phyloP scores from a whole-genome alignment of 305 asterid species.

The Solanum hybrid region DNA sequence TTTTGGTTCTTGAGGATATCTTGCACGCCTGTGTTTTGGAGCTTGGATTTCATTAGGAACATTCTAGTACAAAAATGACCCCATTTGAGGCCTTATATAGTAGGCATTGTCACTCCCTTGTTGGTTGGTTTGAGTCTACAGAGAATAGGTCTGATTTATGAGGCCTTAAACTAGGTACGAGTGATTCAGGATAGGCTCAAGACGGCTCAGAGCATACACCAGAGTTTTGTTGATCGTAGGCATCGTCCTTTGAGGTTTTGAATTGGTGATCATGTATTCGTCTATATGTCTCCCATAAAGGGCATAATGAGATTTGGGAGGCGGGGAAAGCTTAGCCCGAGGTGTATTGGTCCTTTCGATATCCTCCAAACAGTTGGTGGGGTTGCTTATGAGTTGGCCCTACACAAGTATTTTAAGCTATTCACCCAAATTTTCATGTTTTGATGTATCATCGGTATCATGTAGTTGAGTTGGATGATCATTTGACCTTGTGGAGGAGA shows the following conservation, averaged over 20 bases:
- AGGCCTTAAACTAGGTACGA: not conserved
- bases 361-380: not conserved
- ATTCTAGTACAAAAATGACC: not conserved
- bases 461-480: not conserved
- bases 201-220: not conserved
- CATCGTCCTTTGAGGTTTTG: not conserved
- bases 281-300: not conserved
- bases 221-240: not conserved
- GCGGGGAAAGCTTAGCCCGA: not conserved
- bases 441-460: too few relatives aligned
- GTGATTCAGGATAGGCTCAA: not conserved
- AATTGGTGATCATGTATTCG: too few relatives aligned
- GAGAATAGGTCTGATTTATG: not conserved
- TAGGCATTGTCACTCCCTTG: not conserved
- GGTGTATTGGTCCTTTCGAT: not conserved
- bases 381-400: not conserved
- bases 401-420: not conserved
- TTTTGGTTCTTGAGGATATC: not conserved
- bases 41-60: not conserved
- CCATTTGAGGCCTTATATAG: not conserved
- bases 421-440: not conserved
- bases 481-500: not conserved
- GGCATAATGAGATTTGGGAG: not conserved
- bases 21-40: not conserved
- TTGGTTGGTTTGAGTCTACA: not conserved